Conservation (phyloP, 108 stramenopile species). For the Cyclotella atomus region DNA sequence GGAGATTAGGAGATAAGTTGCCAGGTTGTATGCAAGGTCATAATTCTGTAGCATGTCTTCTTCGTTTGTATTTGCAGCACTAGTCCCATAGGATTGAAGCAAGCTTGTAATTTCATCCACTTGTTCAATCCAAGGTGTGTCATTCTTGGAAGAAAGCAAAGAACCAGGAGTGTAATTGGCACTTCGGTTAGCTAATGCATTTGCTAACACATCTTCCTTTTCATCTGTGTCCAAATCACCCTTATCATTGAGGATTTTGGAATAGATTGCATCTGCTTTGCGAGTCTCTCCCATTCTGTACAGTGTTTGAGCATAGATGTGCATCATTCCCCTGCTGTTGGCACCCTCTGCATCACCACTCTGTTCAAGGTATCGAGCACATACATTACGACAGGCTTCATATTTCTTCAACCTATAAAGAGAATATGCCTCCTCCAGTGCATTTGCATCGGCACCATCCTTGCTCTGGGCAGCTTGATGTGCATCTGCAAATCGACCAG, state of each 20-base stretch:
- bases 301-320: conserved; percentile 46
- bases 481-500: too few relatives aligned
- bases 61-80: neutral
- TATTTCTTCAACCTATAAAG: conserved; percentile 44
- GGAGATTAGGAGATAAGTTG: conserved; percentile 45
- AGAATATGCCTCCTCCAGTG: conserved; percentile 42
- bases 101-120: conserved; percentile 18
- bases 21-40: conserved; percentile 51
- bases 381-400: conserved; percentile 40
- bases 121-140: conserved; percentile 32
- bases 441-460: conserved; percentile 28
- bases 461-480: too few relatives aligned
- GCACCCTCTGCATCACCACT: neutral
- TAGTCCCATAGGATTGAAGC: conserved; percentile 20
- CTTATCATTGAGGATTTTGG: conserved; percentile 2
- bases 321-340: conserved; percentile 31
- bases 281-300: conserved; percentile 46
- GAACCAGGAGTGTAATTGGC: conserved; percentile 50
- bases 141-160: neutral
- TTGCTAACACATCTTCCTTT: conserved; percentile 42
- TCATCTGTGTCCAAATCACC: conserved; percentile 35
- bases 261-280: conserved; percentile 29
- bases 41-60: conserved; percentile 45
- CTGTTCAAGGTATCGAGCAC: neutral
- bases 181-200: conserved; percentile 50